These are phyloP conservation scores for Tetracentron sinense DNA, from an alignment of 164 flowering plant genomes.

Conservation along the genomic window DNA sequence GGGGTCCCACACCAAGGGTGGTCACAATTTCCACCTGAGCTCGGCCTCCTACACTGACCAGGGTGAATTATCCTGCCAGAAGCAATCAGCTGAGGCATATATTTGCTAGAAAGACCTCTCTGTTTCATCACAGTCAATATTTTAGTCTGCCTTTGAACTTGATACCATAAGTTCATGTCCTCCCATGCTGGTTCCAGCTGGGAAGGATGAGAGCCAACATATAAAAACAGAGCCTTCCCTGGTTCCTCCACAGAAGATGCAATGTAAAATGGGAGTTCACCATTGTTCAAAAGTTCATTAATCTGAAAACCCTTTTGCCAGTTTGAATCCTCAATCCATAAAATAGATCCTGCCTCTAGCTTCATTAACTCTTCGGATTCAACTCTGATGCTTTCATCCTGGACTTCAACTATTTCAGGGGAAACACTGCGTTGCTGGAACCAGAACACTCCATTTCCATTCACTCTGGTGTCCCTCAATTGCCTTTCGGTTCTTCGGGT, in stretches of 20 bases:
- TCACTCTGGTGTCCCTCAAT: conserved; percentile 37
- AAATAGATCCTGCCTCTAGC: conserved; percentile 64
- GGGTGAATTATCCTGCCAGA: conserved; percentile 80
- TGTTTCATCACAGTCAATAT: conserved; percentile 70
- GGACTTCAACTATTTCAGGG: conserved; percentile 82
- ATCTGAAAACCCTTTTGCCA: conserved; percentile 66
- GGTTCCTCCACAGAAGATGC: conserved; percentile 66
- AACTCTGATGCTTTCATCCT: conserved; percentile 38
- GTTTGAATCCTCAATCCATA: conserved; percentile 74
- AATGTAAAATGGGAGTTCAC: conserved; percentile 43
- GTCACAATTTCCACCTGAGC: conserved; percentile 61
- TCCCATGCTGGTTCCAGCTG: conserved; percentile 90
- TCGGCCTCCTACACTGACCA: conserved; percentile 60
- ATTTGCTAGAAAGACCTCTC: conserved; percentile 66
- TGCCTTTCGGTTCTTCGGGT: conserved; percentile 62
- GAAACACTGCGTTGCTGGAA: conserved; percentile 45
- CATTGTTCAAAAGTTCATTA: conserved; percentile 41
- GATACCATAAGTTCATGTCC: conserved; percentile 90
- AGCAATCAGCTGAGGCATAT: conserved; percentile 70
- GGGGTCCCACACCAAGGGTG: conserved; percentile 97
- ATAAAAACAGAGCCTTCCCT: conserved; percentile 47
- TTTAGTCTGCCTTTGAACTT: conserved; percentile 91
- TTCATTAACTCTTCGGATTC: conserved; percentile 44
- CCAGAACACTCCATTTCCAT: conserved; percentile 52
- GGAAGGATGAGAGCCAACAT: conserved; percentile 81